A percentile compares a stretch with the other conserved stretches of the same genome.
These are phyloP conservation scores for Eucalyptus camaldulensis DNA, from an alignment of 345 rosid genomes.

Conservation along the genomic window DNA sequence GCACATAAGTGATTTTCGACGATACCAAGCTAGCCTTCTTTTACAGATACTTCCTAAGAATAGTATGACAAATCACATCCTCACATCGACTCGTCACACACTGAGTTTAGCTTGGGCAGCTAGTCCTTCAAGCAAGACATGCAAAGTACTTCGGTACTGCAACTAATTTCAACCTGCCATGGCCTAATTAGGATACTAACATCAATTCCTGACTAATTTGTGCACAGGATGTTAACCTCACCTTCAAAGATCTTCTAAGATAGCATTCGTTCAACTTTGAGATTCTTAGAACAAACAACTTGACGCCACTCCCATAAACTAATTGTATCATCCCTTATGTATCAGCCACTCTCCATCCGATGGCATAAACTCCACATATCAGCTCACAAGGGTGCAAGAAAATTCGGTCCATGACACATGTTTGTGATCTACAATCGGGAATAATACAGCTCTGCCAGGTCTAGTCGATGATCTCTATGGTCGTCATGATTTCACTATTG, in stretches of 20 bases:
- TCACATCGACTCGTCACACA: background rate
- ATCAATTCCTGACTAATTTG: no score
- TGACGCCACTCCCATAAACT: no score
- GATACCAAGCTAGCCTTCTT: no score
- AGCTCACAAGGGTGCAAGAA: no score
- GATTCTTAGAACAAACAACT: no score
- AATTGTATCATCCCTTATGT: no score
- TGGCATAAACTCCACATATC: no score
- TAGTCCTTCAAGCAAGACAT: background rate
- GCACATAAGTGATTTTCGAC: no score
- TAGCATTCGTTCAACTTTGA: no score
- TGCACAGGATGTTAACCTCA: background rate
- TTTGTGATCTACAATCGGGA: background rate
- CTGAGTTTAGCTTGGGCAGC: background rate
- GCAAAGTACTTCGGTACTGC: no score
- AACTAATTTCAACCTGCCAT: background rate
- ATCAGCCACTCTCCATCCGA: no score
- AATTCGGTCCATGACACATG: background rate
- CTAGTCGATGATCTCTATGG: background rate
- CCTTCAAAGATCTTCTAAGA: no score
- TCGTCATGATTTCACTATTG: background rate
- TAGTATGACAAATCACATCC: background rate
- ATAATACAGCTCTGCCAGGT: background rate
- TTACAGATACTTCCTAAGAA: background rate
- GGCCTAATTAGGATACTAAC: background rate